Evolutionary conservation across 2,329 filamentous ascomycete genomes (phyloP).

Genomic region (Cladophialophora bantiana): DNA sequence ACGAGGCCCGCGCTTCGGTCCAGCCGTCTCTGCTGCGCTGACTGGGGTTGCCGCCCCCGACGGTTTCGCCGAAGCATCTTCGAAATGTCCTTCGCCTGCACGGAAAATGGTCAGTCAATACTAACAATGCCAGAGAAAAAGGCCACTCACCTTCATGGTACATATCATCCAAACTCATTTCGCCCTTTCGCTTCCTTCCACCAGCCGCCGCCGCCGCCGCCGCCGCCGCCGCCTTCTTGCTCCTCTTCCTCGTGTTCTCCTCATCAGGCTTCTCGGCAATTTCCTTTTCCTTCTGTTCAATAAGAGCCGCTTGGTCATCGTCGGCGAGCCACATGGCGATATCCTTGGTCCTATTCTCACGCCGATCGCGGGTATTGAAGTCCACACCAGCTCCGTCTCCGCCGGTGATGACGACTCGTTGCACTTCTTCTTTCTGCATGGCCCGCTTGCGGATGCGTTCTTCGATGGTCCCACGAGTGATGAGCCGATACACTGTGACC

Average conservation of each 20-base stretch:
- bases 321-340: constrained; percentile 99
- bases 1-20: constrained; percentile 63
- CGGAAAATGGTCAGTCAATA: constrained; percentile 31
- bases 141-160: constrained; percentile 92
- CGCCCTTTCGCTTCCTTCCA: constrained; percentile 64
- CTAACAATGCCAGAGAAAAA: constrained; percentile 31
- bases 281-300: constrained; percentile 91
- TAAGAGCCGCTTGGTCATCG: constrained; percentile 92
- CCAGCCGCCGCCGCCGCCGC: constrained; percentile 50
- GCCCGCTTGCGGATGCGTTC: constrained; percentile 97
- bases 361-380: constrained; percentile 87
- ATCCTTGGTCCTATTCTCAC: constrained; percentile 94
- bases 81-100: constrained; percentile 93
- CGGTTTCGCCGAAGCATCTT: constrained; percentile 79
- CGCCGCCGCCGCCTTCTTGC: constrained; percentile 64
- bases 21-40: constrained; percentile 58
- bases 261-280: constrained; percentile 73
- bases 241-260: constrained; percentile 56
- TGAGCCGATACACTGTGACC: constrained; percentile 96
- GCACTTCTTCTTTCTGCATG: constrained; percentile 97
- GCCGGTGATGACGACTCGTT: constrained; percentile 93
- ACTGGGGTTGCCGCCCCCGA: constrained; percentile 87
- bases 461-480: constrained; percentile 95
- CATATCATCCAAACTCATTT: constrained; percentile 86
- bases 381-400: constrained; percentile 84